Evolutionary conservation across 164 flowering plant genomes (phyloP).

Genomic region (Liquidambar formosana): DNA sequence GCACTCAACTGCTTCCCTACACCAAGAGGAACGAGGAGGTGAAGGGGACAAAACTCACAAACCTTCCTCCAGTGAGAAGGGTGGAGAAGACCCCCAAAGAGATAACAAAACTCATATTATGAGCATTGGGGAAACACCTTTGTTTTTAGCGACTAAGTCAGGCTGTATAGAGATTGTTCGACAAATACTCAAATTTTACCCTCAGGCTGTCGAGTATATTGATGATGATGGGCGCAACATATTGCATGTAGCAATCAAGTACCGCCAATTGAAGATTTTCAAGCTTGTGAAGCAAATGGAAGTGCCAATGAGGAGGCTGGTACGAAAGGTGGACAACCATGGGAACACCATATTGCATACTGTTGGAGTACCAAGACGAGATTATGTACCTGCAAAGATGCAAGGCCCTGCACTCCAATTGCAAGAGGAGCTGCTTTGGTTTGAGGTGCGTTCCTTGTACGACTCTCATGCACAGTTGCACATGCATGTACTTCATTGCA

Average conservation of each 20-base stretch:
- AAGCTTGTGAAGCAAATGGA: background rate
- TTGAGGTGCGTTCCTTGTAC: too few species aligned
- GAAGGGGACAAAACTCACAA: background rate
- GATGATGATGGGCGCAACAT: slow-evolving; percentile 1
- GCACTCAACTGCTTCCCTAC: too few species aligned
- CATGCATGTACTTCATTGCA: too few species aligned
- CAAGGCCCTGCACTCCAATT: slow-evolving; percentile 6
- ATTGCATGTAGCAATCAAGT: slow-evolving; percentile 15
- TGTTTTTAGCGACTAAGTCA: slow-evolving; percentile 12
- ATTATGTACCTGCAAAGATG: background rate
- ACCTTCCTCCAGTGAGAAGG: too few species aligned
- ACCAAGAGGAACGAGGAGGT: background rate
- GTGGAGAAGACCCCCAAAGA: too few species aligned
- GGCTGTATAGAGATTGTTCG: slow-evolving; percentile 17
- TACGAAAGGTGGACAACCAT: background rate
- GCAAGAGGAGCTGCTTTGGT: too few species aligned
- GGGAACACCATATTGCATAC: slow-evolving; percentile 14
- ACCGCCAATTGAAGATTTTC: slow-evolving; percentile 8
- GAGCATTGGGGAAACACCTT: slow-evolving; percentile 4
- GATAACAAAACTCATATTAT: background rate
- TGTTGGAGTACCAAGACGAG: background rate
- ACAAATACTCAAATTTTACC: background rate
- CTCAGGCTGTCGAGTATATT: slow-evolving; percentile 15
- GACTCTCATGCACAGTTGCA: background rate
- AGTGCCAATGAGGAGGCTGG: background rate